Conservation (phyloP, 176 grass and related monocot species). For the Oryza rufipogon region DNA sequence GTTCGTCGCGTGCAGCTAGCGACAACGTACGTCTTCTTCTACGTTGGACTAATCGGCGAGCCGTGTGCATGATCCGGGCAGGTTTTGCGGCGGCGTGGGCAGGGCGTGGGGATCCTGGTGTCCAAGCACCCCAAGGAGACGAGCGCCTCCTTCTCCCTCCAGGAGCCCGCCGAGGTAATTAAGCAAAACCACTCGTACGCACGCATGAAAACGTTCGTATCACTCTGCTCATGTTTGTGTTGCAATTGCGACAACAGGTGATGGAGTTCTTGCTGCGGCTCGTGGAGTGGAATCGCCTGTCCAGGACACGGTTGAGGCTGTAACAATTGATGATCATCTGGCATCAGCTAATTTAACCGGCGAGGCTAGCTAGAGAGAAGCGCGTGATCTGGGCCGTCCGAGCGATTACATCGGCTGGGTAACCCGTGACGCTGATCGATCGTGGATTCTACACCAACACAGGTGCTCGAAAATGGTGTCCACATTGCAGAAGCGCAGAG, state of each 20-base stretch:
- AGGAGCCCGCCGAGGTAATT: slow-evolving; percentile 69
- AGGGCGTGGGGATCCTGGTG: slow-evolving; percentile 85
- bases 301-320: slow-evolving; percentile 28
- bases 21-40: neutral
- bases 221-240: too few species aligned
- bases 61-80: slow-evolving; percentile 1
- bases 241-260: slow-evolving; percentile 30
- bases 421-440: neutral
- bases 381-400: neutral
- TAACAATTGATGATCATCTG: neutral
- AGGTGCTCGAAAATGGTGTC: neutral
- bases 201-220: too few species aligned
- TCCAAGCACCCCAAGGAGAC: slow-evolving; percentile 89
- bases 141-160: slow-evolving; percentile 70
- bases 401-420: neutral
- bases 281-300: slow-evolving; percentile 67
- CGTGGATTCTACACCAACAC: too few species aligned
- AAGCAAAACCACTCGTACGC: neutral
- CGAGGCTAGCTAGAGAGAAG: neutral
- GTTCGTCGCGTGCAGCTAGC: neutral
- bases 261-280: slow-evolving; percentile 72
- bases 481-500: neutral
- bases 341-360: neutral
- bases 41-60: neutral
- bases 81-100: slow-evolving; percentile 59